phyloP scores from a whole-genome alignment of 78 protist genomes.

The Dictyostelium capitatum region DNA sequence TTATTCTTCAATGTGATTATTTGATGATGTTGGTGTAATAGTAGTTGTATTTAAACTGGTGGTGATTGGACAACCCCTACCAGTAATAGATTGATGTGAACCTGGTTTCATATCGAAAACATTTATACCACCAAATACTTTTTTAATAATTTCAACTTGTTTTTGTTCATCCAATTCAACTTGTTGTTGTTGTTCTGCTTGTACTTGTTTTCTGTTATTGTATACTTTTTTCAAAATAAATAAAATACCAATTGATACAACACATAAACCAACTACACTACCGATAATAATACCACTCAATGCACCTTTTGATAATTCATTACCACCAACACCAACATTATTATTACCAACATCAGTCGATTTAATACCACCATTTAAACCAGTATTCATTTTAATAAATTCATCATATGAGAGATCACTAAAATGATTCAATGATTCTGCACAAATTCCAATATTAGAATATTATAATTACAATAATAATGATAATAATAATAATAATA shows the following conservation, averaged over 20 bases:
- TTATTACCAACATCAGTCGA: neutral
- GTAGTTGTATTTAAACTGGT: too few species aligned
- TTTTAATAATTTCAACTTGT: slow-evolving; percentile 9
- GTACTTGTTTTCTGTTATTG: neutral
- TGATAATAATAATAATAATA: neutral
- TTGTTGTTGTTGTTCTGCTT: neutral
- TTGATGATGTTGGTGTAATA: too few species aligned
- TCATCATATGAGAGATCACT: slow-evolving; percentile 45
- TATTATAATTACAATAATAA: neutral
- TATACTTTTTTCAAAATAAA: neutral
- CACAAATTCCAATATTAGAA: neutral
- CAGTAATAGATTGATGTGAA: slow-evolving; percentile 32
- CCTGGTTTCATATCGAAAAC: neutral
- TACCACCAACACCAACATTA: neutral
- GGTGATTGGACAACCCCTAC: slow-evolving; percentile 35
- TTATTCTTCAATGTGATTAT: too few species aligned
- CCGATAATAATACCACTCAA: slow-evolving; percentile 50
- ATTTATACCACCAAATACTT: neutral
- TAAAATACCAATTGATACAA: neutral
- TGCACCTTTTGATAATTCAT: slow-evolving; percentile 18
- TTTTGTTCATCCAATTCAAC: neutral
- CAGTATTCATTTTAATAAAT: slow-evolving; percentile 24
- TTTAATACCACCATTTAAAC: neutral
- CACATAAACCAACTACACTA: slow-evolving; percentile 41
- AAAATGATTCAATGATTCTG: slow-evolving; percentile 44